Percentiles rank a stretch among this genome's conserved stretches.
phyloP scores from a whole-genome alignment of 1,284 basidiomycete genomes.

The Ustilago bromivora region DNA sequence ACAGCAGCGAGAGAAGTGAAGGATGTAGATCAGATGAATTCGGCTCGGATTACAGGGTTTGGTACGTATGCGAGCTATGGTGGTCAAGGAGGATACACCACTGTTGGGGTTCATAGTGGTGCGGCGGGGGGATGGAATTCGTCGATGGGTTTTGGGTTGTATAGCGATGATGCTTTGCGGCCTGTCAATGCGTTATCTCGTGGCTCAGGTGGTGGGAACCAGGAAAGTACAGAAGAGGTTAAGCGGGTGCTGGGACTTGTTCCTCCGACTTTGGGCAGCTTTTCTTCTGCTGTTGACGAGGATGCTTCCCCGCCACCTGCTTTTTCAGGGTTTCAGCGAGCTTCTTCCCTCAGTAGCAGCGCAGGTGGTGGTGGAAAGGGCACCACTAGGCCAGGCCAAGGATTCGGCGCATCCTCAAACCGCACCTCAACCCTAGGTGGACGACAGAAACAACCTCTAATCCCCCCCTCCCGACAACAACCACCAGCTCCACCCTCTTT shows the following conservation, averaged over 20 bases:
- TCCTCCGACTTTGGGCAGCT: slow-evolving; percentile 32
- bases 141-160: slow-evolving; percentile 37
- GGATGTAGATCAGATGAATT: slow-evolving; percentile 40
- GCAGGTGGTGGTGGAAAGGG: no score
- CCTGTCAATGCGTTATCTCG: slow-evolving; percentile 7
- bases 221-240: slow-evolving; percentile 13
- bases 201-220: not conserved
- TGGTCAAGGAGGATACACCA: slow-evolving; percentile 28
- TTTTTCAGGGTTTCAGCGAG: slow-evolving; percentile 39
- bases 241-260: slow-evolving; percentile 17
- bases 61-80: slow-evolving; percentile 42
- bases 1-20: slow-evolving; percentile 27
- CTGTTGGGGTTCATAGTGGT: slow-evolving; percentile 37
- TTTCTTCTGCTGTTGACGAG: slow-evolving; percentile 32
- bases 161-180: slow-evolving; percentile 21
- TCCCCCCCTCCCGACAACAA: slow-evolving; percentile 35
- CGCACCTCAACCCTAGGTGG: not conserved
- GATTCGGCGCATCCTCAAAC: slow-evolving; percentile 13
- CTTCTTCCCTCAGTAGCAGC: slow-evolving; percentile 30
- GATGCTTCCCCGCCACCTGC: slow-evolving; percentile 23
- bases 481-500: slow-evolving; percentile 31
- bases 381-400: not conserved
- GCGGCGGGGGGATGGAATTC: slow-evolving; percentile 48
- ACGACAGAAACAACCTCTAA: slow-evolving; percentile 27
- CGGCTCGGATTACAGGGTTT: slow-evolving; percentile 37